Evolutionary conservation across 164 flowering plant genomes (phyloP), one percentile per base, ranked within the genome.

Genomic region (Buxus sempervirens): DNA sequence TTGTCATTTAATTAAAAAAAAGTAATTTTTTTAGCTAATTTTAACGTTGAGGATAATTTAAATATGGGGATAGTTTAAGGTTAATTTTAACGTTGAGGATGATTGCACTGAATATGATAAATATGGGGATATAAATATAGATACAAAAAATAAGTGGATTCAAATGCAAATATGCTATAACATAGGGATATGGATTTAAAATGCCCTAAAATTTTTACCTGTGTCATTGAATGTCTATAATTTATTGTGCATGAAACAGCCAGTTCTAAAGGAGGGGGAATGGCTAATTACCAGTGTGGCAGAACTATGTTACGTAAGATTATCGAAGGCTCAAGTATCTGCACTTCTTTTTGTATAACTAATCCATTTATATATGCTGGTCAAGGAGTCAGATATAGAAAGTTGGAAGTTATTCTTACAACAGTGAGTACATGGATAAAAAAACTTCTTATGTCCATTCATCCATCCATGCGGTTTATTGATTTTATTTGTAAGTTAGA

Each of bases 351-450:
- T 62, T 62, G 70, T 0, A 20, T 72, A 24, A 60, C 84, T 51
- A 80, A 89, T 67, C 99, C 98, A 0, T 55, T 87, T 16, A 48
- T 90, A 1, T 81, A 74, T 69, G 72, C 73, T 48, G 84, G 81
- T 62, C 97, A 93, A 69, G 99, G 99, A 55, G 70, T 96, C 49
- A 80, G 98, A 73, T 90, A 79, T 69, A 82, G 97, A 60, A 91
- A 85, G 74, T 76, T 93, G 76, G 93, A 91, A 76, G 93, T 91
- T 18, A 91, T 96, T 74, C 95, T 96, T 32, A 93, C 99, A 1
- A 86, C 90, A 60, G 99, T 95, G 60, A 77, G 88, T 70, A 3
- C 0, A 16, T 64, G 18, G 16, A 69, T 18, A 25, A 15, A 23
- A 16, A 0, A 28, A 16, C 8, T 63, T 36, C 7, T 32, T 53